A percentile compares a stretch with the other conserved stretches of the same genome.
phyloP scores from a whole-genome alignment of 345 rosid genomes.

The Arabidopsis arenosa region DNA sequence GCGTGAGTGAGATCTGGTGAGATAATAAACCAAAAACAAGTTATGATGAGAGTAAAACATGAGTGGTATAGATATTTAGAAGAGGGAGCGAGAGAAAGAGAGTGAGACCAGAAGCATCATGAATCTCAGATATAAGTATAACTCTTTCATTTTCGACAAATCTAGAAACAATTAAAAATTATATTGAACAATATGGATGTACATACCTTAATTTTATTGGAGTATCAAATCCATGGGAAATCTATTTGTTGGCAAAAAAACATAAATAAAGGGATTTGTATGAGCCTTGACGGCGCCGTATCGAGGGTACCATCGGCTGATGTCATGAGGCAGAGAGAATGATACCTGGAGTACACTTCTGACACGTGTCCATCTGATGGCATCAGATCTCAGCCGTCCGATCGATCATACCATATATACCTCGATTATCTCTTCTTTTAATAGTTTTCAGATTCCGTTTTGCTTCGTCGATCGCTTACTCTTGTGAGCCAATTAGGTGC shows the following conservation, averaged over 20 bases:
- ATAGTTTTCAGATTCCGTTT: conserved; percentile 12
- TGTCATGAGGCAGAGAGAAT: conserved; percentile 43
- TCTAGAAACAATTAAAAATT: not conserved
- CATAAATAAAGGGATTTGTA: not conserved
- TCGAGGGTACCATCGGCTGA: conserved; percentile 44
- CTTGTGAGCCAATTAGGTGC: not conserved
- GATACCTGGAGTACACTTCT: conserved; percentile 32
- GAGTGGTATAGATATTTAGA: not conserved
- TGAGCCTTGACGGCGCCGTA: conserved; percentile 42
- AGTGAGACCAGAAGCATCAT: conserved; percentile 50
- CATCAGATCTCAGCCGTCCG: conserved; percentile 31
- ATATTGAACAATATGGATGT: not conserved
- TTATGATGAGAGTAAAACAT: not conserved
- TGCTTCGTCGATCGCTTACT: conserved; percentile 13
- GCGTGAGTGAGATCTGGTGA: conserved; percentile 39
- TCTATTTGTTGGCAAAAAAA: conserved; percentile 1
- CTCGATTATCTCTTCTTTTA: not conserved
- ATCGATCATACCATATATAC: conserved; percentile 15
- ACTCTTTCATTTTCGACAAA: too few relatives aligned
- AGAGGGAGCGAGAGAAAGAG: not conserved
- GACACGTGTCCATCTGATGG: conserved; percentile 17
- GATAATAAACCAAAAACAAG: not conserved
- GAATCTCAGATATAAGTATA: too few relatives aligned
- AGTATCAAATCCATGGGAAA: conserved; percentile 14
- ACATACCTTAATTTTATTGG: not conserved